phyloP scores from a whole-genome alignment of 2,329 filamentous ascomycete genomes.

The Aspergillus hiratsukae region DNA sequence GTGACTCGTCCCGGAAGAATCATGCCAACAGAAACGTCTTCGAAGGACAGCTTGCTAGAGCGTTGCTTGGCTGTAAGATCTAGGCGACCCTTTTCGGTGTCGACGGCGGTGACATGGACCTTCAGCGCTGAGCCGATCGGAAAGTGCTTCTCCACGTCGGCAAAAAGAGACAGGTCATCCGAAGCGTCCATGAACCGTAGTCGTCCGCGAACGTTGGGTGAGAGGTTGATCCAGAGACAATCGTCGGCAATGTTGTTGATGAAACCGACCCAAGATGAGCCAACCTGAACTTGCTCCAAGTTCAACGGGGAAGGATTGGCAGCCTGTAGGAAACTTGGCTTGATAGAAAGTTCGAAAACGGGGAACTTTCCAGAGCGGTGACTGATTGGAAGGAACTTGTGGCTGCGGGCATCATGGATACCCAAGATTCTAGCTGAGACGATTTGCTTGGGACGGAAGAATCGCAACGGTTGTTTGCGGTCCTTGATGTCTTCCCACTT shows the following conservation, averaged over 20 bases:
- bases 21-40: conserved; percentile 71
- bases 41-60: conserved; percentile 60
- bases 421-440: conserved; percentile 75
- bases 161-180: conserved; percentile 75
- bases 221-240: conserved; percentile 84
- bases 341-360: conserved; percentile 83
- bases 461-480: conserved; percentile 71
- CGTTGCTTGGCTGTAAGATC: conserved; percentile 77
- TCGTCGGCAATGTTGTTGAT: conserved; percentile 83
- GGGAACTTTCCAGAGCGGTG: conserved; percentile 74
- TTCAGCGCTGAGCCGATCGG: conserved; percentile 84
- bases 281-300: conserved; percentile 67
- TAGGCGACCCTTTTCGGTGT: conserved; percentile 67
- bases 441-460: conserved; percentile 67
- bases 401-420: conserved; percentile 82
- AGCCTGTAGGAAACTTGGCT: conserved; percentile 55
- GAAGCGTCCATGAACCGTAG: conserved; percentile 79
- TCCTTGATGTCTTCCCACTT: conserved; percentile 81
- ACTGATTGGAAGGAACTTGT: conserved; percentile 85
- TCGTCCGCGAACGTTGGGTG: conserved; percentile 80
- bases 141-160: conserved; percentile 73
- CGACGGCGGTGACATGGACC: conserved; percentile 71
- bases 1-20: conserved; percentile 79
- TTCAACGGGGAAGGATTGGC: conserved; percentile 60
- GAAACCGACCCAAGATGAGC: conserved; percentile 71